These are phyloP conservation scores for Candida tallmaniae DNA, from an alignment of 805 yeast species.

Conservation along the genomic window DNA sequence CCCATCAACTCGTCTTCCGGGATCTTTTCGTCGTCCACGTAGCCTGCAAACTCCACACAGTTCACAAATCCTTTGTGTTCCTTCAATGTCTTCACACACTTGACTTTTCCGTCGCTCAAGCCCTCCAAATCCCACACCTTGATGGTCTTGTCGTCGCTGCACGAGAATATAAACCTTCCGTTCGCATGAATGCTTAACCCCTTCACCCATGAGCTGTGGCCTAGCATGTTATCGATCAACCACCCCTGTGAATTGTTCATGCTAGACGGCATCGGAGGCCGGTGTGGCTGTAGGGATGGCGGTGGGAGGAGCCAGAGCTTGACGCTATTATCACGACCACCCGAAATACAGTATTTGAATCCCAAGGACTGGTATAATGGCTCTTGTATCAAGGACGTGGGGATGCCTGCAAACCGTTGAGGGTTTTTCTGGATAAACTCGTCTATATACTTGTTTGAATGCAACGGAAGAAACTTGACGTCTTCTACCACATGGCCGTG, in stretches of 20 bases:
- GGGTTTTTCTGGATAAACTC: constrained; percentile 30
- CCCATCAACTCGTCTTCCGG: constrained; percentile 21
- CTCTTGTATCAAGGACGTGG: constrained; percentile 25
- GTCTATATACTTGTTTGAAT: constrained; percentile 47
- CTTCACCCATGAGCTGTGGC: constrained; percentile 87
- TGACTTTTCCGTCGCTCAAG: constrained; percentile 40
- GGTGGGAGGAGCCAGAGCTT: constrained; percentile 75
- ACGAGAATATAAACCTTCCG: constrained; percentile 64
- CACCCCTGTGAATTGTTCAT: constrained; percentile 55
- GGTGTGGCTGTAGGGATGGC: constrained; percentile 53
- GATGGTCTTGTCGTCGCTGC: constrained; percentile 75
- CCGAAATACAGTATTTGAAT: constrained; percentile 69
- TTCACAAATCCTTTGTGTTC: constrained; percentile 79
- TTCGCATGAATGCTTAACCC: constrained; percentile 68
- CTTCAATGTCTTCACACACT: constrained; percentile 42
- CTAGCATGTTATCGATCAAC: constrained; percentile 52
- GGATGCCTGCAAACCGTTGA: constrained; percentile 28
- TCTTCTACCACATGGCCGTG: constrained; percentile 83
- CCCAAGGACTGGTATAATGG: constrained; percentile 39
- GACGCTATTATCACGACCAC: constrained; percentile 72
- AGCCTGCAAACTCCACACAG: constrained; percentile 51
- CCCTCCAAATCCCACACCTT: constrained; percentile 68
- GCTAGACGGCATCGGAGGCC: constrained; percentile 51
- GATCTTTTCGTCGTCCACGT: constrained; percentile 15
- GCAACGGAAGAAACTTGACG: constrained; percentile 58